Conservation (phyloP, 2,329 filamentous ascomycete genomes). For the Aspergillus sp. region DNA sequence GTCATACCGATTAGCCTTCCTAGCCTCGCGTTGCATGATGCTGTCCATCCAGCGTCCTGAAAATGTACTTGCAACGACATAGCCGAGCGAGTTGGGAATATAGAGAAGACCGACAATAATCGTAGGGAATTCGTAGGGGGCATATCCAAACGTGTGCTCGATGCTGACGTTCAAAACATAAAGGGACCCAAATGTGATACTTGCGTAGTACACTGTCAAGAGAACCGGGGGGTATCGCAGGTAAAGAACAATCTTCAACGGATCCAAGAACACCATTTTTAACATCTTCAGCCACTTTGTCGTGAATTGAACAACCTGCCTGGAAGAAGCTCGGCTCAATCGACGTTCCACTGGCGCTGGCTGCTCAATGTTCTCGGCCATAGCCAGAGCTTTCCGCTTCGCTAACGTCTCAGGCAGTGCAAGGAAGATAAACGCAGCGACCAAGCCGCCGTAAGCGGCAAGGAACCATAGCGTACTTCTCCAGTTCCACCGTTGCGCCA, state of each 20-base stretch:
- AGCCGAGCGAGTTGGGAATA: slow-evolving; percentile 68
- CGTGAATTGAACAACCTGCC: slow-evolving; percentile 53
- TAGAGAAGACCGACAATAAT: slow-evolving; percentile 70
- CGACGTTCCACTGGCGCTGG: slow-evolving; percentile 19
- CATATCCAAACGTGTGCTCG: slow-evolving; percentile 58
- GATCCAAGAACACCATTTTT: slow-evolving; percentile 62
- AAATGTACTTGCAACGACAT: slow-evolving; percentile 60
- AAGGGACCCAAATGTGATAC: slow-evolving; percentile 66
- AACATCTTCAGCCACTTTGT: slow-evolving; percentile 49
- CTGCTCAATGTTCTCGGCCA: slow-evolving; percentile 20
- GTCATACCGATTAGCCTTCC: slow-evolving; percentile 62
- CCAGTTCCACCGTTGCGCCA: slow-evolving; percentile 67
- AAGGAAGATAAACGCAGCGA: slow-evolving; percentile 36
- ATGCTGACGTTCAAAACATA: slow-evolving; percentile 74
- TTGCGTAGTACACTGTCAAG: slow-evolving; percentile 66
- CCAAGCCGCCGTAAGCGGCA: slow-evolving; percentile 57
- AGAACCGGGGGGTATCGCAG: slow-evolving; percentile 68
- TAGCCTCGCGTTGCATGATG: slow-evolving; percentile 73
- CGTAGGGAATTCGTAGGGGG: slow-evolving; percentile 63
- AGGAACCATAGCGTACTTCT: slow-evolving; percentile 72
- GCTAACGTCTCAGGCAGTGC: slow-evolving; percentile 40
- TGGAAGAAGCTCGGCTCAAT: slow-evolving; percentile 52
- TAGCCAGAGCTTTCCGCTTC: slow-evolving; percentile 22
- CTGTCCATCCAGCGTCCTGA: slow-evolving; percentile 72
- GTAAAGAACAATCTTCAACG: slow-evolving; percentile 62